phyloP scores from a whole-genome alignment of 495 filamentous ascomycete species.

The Hamigera avellanea region DNA sequence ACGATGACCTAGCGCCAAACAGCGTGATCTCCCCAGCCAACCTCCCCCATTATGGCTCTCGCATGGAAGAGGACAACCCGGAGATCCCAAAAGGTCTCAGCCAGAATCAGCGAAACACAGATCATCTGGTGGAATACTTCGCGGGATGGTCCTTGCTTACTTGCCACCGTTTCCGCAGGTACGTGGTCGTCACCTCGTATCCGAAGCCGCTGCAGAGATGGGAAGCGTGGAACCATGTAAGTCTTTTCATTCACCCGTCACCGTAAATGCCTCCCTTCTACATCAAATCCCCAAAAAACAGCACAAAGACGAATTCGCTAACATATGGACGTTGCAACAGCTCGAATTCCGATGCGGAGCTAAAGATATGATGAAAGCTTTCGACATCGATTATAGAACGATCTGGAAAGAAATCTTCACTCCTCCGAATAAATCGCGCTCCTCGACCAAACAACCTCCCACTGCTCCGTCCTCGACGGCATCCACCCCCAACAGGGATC shows the following conservation, averaged over 20 bases:
- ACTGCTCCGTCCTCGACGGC: too few species aligned
- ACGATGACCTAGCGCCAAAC: slow-evolving; percentile 6
- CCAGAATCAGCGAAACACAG: slow-evolving; percentile 18
- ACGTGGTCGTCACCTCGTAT: slow-evolving; percentile 12
- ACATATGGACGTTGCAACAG: background rate
- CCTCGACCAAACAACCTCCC: background rate
- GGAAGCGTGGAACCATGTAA: slow-evolving; percentile 24
- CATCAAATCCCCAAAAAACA: too few species aligned
- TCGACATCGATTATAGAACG: slow-evolving; percentile 6
- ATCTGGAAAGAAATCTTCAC: slow-evolving; percentile 4
- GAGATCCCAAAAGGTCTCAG: slow-evolving; percentile 10
- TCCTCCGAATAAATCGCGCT: background rate
- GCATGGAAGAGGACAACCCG: slow-evolving; percentile 8
- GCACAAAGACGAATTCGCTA: background rate
- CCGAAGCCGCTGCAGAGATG: slow-evolving; percentile 14
- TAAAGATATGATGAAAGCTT: slow-evolving; percentile 8
- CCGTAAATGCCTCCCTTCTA: too few species aligned
- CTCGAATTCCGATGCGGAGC: slow-evolving; percentile 7
- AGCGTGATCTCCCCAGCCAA: slow-evolving; percentile 12
- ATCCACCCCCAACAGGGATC: too few species aligned
- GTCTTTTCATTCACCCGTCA: slow-evolving; percentile 1
- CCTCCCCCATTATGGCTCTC: slow-evolving; percentile 12
- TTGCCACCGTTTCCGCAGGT: slow-evolving; percentile 21
- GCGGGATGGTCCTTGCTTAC: slow-evolving; percentile 30
- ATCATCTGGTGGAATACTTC: slow-evolving; percentile 31